Percentiles rank a stretch among this genome's conserved stretches.
phyloP scores from a whole-genome alignment of 768 basidiomycete genomes.

The Favolaschia claudopus region DNA sequence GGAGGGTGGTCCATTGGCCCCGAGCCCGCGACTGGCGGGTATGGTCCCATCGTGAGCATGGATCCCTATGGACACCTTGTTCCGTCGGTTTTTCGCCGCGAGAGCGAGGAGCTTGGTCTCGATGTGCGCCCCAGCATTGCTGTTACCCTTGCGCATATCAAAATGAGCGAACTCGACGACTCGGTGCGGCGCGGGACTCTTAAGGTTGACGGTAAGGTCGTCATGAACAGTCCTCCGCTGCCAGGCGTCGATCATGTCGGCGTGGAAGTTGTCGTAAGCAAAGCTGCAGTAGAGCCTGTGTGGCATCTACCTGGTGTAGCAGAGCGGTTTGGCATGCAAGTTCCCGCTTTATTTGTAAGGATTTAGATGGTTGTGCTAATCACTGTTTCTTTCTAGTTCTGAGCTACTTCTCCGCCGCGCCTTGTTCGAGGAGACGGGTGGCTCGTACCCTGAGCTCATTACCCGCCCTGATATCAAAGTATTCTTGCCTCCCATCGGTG shows the following conservation, averaged over 20 bases:
- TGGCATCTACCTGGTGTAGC: slow-evolving; percentile 96
- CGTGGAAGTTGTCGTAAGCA: slow-evolving; percentile 87
- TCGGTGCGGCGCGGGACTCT: slow-evolving; percentile 76
- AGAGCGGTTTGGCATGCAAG: slow-evolving; percentile 91
- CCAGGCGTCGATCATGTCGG: slow-evolving; percentile 78
- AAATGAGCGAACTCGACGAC: slow-evolving; percentile 92
- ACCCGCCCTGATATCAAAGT: slow-evolving; percentile 95
- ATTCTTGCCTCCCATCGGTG: slow-evolving; percentile 95
- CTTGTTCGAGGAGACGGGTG: slow-evolving; percentile 95
- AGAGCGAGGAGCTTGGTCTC: slow-evolving; percentile 69
- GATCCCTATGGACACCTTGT: slow-evolving; percentile 95
- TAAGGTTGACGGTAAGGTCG: slow-evolving; percentile 81
- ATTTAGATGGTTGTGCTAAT: background rate
- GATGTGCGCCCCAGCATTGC: slow-evolving; percentile 94
- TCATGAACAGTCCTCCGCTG: slow-evolving; percentile 71
- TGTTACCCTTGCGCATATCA: slow-evolving; percentile 92
- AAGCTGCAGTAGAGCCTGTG: slow-evolving; percentile 96
- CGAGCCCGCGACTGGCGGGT: slow-evolving; percentile 47
- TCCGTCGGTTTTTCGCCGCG: slow-evolving; percentile 70
- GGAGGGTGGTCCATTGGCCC: slow-evolving; percentile 35
- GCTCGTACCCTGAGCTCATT: slow-evolving; percentile 95
- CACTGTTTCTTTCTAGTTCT: slow-evolving; percentile 70
- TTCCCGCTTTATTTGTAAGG: slow-evolving; percentile 17
- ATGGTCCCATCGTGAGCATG: slow-evolving; percentile 75
- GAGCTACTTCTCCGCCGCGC: slow-evolving; percentile 88